These are phyloP conservation scores for Piper longum DNA, from an alignment of 164 flowering plant genomes.

Conservation along the genomic window DNA sequence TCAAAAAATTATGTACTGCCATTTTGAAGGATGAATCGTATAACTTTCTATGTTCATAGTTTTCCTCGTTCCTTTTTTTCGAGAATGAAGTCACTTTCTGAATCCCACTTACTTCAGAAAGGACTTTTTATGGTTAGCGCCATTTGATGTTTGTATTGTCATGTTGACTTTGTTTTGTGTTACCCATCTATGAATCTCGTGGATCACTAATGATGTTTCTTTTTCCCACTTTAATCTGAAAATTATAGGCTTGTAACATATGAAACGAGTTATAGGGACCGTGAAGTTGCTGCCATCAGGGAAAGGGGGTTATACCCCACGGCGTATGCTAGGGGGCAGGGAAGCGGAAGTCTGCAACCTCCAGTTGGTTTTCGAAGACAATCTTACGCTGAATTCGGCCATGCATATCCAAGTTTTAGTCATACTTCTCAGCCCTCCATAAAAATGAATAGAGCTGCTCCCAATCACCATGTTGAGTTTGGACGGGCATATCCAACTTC, in stretches of 20 bases:
- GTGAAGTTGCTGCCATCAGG: neutral
- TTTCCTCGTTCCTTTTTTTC: no score
- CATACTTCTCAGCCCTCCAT: neutral
- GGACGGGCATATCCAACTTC: no score
- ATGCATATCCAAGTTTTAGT: neutral
- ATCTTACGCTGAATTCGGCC: neutral
- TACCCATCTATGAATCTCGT: neutral
- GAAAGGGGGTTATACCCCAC: neutral
- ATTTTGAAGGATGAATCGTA: neutral
- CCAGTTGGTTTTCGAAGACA: neutral
- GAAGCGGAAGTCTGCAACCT: neutral
- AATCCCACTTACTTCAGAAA: no score
- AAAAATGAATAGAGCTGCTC: neutral
- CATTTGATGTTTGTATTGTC: neutral
- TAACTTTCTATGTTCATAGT: no score
- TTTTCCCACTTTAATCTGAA: neutral
- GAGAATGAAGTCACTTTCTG: neutral
- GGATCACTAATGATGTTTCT: neutral
- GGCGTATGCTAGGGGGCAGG: neutral
- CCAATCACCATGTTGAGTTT: neutral
- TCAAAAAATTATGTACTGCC: neutral
- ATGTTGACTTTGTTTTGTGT: neutral
- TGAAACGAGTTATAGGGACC: neutral
- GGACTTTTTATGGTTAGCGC: neutral
- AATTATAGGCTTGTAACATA: neutral